These are phyloP conservation scores for Beauveria varroae DNA, from an alignment of 2,329 filamentous ascomycete genomes.

Conservation along the genomic window DNA sequence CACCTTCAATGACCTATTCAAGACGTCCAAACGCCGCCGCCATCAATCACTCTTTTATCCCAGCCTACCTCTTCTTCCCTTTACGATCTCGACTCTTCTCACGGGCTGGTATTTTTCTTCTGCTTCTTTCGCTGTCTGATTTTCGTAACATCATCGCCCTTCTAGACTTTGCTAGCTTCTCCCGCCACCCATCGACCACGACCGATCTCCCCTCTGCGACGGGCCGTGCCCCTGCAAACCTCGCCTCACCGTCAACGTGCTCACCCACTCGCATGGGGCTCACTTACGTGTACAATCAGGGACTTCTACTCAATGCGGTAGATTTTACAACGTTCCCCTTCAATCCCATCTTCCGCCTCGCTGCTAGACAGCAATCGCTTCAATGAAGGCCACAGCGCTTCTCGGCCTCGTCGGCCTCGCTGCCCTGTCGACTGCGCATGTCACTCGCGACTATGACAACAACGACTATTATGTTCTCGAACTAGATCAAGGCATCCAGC, in stretches of 20 bases:
- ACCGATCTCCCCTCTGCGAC: not conserved
- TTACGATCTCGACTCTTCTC: not conserved
- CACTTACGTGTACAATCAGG: not conserved
- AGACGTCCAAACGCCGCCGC: not conserved
- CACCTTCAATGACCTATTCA: not conserved
- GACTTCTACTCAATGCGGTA: not conserved
- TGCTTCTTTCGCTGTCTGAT: not conserved
- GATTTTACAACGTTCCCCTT: not conserved
- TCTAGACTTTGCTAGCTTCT: not conserved
- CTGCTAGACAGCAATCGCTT: not conserved
- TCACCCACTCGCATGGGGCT: not conserved
- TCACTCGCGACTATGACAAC: slow-evolving; percentile 61
- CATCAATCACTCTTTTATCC: not conserved
- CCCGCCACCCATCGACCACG: not conserved
- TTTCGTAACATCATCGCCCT: not conserved
- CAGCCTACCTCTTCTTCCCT: not conserved
- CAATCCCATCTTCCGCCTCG: not conserved
- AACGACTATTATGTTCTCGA: slow-evolving; percentile 94
- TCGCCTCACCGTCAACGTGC: not conserved
- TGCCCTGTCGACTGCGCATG: slow-evolving; percentile 39
- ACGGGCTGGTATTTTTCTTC: not conserved
- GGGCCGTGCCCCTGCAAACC: not conserved
- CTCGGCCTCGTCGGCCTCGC: slow-evolving; percentile 32
- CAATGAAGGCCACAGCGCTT: slow-evolving; percentile 14
- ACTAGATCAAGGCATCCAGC: slow-evolving; percentile 58